phyloP scores from a whole-genome alignment of 257 asterid genomes.

The Galeopsis tetrahit region DNA sequence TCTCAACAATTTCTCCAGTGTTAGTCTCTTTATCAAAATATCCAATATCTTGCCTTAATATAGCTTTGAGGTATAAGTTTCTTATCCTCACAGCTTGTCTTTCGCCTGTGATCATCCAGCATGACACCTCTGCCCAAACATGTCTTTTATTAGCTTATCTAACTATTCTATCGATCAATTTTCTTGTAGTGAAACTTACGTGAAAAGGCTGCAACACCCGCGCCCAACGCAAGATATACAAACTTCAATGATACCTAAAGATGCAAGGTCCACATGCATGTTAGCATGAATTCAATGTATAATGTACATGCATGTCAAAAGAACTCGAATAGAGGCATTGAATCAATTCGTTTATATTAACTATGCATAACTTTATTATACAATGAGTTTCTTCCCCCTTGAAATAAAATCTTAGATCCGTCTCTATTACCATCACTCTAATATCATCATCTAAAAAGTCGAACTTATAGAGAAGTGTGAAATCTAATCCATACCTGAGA shows the following conservation, averaged over 20 bases:
- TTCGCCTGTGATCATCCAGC: slow-evolving; percentile 79
- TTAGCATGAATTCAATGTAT: not conserved
- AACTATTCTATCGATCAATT: too few relatives aligned
- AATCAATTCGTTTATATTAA: too few relatives aligned
- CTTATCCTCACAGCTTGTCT: slow-evolving; percentile 71
- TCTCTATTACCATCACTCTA: too few relatives aligned
- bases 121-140: slow-evolving; percentile 56
- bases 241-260: slow-evolving; percentile 57
- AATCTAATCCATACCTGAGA: slow-evolving; percentile 33
- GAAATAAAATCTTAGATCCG: too few relatives aligned
- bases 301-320: too few relatives aligned
- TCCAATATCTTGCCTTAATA: slow-evolving; percentile 67
- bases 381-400: too few relatives aligned
- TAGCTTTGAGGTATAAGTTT: slow-evolving; percentile 49
- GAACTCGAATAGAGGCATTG: too few relatives aligned
- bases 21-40: slow-evolving; percentile 62
- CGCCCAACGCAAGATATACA: slow-evolving; percentile 61
- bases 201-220: slow-evolving; percentile 54
- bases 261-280: not conserved
- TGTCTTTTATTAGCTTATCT: too few relatives aligned
- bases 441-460: too few relatives aligned
- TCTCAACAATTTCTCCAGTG: slow-evolving; percentile 58
- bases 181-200: slow-evolving; percentile 43
- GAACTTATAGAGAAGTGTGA: too few relatives aligned
- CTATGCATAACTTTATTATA: too few relatives aligned